phyloP scores from a whole-genome alignment of 371 early-diverging fungal species.

The Mucor irregularis region DNA sequence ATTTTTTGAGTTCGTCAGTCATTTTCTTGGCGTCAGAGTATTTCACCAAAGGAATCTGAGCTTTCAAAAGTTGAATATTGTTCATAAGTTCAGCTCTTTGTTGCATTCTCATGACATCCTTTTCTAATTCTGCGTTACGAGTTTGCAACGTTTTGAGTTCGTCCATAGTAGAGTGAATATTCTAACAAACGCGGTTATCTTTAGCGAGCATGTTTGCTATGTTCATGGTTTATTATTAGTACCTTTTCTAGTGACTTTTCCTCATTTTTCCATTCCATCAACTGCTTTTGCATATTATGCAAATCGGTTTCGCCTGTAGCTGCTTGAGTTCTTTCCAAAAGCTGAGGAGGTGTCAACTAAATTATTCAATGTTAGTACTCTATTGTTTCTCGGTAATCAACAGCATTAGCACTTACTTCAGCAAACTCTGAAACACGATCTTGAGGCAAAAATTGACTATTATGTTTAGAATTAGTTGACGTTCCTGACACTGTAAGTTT shows the following conservation, averaged over 20 bases:
- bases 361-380: background rate
- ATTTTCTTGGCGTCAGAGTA: constrained; percentile 62
- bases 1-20: constrained; percentile 54
- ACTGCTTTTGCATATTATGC: constrained; percentile 61
- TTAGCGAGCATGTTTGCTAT: background rate
- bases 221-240: constrained; percentile 1
- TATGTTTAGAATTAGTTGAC: background rate
- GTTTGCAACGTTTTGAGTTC: constrained; percentile 55
- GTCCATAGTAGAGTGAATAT: constrained; percentile 57
- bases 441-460: constrained; percentile 94
- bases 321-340: constrained; percentile 82
- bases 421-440: constrained; percentile 94
- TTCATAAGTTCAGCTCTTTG: constrained; percentile 65
- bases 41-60: constrained; percentile 62
- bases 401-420: constrained; percentile 53
- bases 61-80: constrained; percentile 34
- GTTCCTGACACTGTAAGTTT: background rate
- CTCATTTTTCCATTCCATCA: constrained; percentile 65
- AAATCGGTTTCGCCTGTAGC: constrained; percentile 80
- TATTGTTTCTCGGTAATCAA: background rate
- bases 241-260: constrained; percentile 58
- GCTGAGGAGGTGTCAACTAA: constrained; percentile 72
- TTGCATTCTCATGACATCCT: constrained; percentile 73
- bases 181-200: background rate
- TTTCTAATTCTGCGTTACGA: constrained; percentile 63